Evolutionary conservation across 352 stramenopile genomes (phyloP).

Genomic region (Globisporangium canariense): DNA sequence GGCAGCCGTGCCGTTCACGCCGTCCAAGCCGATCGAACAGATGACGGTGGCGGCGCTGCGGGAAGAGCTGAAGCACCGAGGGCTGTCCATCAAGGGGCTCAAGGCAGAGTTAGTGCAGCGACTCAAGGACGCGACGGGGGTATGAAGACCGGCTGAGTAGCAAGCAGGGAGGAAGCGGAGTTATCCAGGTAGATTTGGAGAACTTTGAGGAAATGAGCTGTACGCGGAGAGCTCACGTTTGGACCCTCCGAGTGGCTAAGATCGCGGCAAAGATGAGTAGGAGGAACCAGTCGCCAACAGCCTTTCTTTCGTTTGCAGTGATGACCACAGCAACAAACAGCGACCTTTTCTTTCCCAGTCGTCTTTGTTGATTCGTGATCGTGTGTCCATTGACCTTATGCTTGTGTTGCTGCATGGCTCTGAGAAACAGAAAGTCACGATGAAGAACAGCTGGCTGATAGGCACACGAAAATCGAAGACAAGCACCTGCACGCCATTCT

Average conservation of each 20-base stretch:
- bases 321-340: background rate
- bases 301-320: background rate
- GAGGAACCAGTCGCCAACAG: background rate
- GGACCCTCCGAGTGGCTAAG: background rate
- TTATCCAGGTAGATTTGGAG: background rate
- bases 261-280: background rate
- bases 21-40: slow-evolving; percentile 70
- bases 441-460: background rate
- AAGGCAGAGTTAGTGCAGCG: slow-evolving; percentile 81
- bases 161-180: background rate
- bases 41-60: slow-evolving; percentile 71
- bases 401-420: background rate
- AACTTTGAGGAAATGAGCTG: background rate
- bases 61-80: slow-evolving; percentile 73
- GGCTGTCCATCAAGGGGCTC: slow-evolving; percentile 74
- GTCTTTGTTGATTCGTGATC: too few relatives aligned
- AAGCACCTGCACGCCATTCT: background rate
- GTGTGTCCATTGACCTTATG: background rate
- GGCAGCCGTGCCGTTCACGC: slow-evolving; percentile 43
- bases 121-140: slow-evolving; percentile 58
- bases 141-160: background rate
- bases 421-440: background rate
- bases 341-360: too few relatives aligned
- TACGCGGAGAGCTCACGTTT: background rate
- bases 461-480: background rate